Base-by-base conservation (phyloP, 2,329 filamentous ascomycete genomes). In the Exutisphaerella laricina region DNA sequence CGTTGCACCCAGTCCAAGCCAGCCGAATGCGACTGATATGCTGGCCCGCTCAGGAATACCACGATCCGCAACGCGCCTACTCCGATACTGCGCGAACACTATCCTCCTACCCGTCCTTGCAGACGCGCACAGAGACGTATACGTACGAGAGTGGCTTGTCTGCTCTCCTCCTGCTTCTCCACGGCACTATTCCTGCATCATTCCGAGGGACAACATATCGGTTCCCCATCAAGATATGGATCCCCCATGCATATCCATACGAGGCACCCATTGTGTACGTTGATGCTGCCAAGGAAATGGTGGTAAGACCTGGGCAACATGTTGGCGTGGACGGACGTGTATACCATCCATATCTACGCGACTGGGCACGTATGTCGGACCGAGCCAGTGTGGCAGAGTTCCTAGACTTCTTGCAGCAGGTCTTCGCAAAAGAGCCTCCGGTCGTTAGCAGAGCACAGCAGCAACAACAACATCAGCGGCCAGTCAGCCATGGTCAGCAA, bases 391-490 rank as follows among this genome's bases (percentile, higher is more conserved):
- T 96, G 2, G 70, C 84, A 30, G 88, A 95, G 60, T 87, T 97
- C 44, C 68, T 97, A 2, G 80, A 79, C 12, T 84, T 94, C 20
- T 68, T 98, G 3, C 78, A 84, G 53, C 87, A 92, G 41, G 74
- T 97, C 16, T 98, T 98, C 61, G 84, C 88, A 26, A 94, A 94
- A 66, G 92, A 98, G 58, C 92, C 92, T 6, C 92, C 92, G 0
- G 86, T 97, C 3, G 80, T 92, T 47, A 80, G 88, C 23, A 82
- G 80, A 54, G 80, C 80, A 51, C 74, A 75, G 57, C 70, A 73
- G 53, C 68, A 69, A 41, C 68, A 69, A 41, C 57, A 59, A 21
- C 58, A 59, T 32, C 58, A 61, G 43, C 49, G 81, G 36, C 84
- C 84, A 22, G 80, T 82, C 9, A 66, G 84, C n/a, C 85, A 85